Evolutionary conservation across 78 protist genomes (phyloP).

Genomic region (Emiliania huxleyi): DNA sequence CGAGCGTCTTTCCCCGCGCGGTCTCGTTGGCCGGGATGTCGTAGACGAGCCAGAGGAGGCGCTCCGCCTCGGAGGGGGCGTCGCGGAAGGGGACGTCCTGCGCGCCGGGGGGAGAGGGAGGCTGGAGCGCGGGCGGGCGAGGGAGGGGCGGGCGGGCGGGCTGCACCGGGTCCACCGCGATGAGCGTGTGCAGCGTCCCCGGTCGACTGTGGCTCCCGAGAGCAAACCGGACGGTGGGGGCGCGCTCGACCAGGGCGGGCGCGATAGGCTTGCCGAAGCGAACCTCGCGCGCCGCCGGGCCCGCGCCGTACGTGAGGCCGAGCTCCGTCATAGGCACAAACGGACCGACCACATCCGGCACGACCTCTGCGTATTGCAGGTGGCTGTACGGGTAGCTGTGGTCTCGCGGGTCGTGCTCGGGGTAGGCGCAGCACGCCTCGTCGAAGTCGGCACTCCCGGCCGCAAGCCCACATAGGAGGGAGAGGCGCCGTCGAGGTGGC

Average conservation of each 20-base stretch:
- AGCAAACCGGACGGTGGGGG: neutral
- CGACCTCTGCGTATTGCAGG: neutral
- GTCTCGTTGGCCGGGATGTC: neutral
- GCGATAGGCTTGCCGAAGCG: neutral
- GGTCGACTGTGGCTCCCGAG: neutral
- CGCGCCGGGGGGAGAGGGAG: too few relatives aligned
- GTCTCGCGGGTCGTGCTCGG: conserved; percentile 24
- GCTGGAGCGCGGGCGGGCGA: too few relatives aligned
- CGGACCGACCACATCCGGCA: neutral
- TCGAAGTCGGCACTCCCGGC: too few relatives aligned
- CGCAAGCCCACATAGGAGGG: too few relatives aligned
- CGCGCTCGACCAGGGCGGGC: neutral
- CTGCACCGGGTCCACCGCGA: neutral
- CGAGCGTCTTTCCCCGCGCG: neutral
- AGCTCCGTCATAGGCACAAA: neutral
- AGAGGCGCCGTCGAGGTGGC: too few relatives aligned
- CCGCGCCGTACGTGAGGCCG: neutral
- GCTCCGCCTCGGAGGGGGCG: neutral
- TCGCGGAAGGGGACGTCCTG: conserved; percentile 13
- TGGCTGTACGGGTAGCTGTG: neutral
- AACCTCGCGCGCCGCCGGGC: neutral
- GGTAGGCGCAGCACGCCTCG: conserved; percentile 8
- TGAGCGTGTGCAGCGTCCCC: neutral
- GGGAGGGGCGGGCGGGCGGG: too few relatives aligned
- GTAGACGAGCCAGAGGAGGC: neutral